These are phyloP conservation scores for Auricularia sp. DNA, from an alignment of 768 basidiomycete genomes.

Conservation along the genomic window DNA sequence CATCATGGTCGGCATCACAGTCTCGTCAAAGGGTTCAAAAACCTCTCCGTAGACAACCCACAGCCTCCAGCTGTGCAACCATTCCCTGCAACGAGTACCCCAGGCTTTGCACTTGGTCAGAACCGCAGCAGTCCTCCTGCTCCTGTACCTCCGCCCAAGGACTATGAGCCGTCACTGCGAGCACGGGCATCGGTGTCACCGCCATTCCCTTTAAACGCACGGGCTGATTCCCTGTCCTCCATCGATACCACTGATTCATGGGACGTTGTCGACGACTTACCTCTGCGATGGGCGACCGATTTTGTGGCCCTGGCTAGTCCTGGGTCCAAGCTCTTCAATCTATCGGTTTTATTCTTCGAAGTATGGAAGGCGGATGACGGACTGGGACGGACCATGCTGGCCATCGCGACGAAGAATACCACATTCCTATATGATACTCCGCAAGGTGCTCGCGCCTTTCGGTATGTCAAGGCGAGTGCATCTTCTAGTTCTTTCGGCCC, in stretches of 20 bases:
- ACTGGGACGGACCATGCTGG: slow-evolving; percentile 47
- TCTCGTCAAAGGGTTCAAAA: slow-evolving; percentile 55
- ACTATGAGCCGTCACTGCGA: neutral
- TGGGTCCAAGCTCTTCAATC: slow-evolving; percentile 51
- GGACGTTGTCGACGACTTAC: slow-evolving; percentile 63
- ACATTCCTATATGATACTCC: slow-evolving; percentile 76
- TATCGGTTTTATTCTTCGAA: slow-evolving; percentile 55
- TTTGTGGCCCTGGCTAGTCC: slow-evolving; percentile 66
- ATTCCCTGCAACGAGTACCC: neutral
- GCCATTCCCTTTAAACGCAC: neutral
- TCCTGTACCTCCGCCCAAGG: slow-evolving; percentile 19
- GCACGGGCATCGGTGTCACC: neutral
- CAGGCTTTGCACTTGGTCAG: neutral
- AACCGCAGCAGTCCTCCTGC: slow-evolving; percentile 14
- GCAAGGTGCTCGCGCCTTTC: slow-evolving; percentile 71
- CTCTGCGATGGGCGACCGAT: slow-evolving; percentile 80
- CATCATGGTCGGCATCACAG: slow-evolving; percentile 44
- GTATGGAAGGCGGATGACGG: slow-evolving; percentile 50
- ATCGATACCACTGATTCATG: slow-evolving; percentile 39
- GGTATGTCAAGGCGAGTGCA: slow-evolving; percentile 59
- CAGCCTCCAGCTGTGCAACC: slow-evolving; percentile 13
- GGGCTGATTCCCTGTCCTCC: slow-evolving; percentile 4
- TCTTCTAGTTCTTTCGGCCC: neutral
- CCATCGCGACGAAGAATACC: slow-evolving; percentile 63
- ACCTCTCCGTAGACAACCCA: slow-evolving; percentile 40